Evolutionary conservation across 73 alveolate species (phyloP), one percentile per base, ranked within the genome.

Genomic region (Paramecium sexaurelia): DNA sequence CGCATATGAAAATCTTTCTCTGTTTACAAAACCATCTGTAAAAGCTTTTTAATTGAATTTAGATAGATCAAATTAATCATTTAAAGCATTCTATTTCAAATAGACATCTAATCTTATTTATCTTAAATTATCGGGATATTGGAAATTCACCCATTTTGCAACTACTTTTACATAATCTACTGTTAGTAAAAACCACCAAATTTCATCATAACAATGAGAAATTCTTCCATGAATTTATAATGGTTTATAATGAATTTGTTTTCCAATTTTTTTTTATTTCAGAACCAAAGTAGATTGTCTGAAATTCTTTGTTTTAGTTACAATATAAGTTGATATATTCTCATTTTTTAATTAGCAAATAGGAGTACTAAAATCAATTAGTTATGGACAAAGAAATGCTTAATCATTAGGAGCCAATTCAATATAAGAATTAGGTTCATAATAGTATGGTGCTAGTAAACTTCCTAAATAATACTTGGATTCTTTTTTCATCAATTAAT

Each of bases 191-290:
- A 66, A 66, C 37, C 83, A 66, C 83, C 83, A 66, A 4, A 66
- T 66, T 66, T 66, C 83, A 66, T 66, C 43, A 32, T 66, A 66
- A 26, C 83, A 66, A 66, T 66, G 83, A 11, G 26, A 32, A 66
- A 66, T 26, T 29, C 43, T 26, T 32, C 83, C 83, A 66, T 26
- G 20, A 3, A 29, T 29, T 66, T 66, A 66, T 32, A 66, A 66
- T 66, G 67, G 32, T 51, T 51, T n/a, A 20, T 51, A 51, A 51
- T 51, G 67, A 5, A 51, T 20, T 20, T 51, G 29, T 17, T 51
- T 51, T 17, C 67, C 67, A 51, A 51, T 51, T 7, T 51, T 51
- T 17, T 51, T 51, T 51, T 51, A 51, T 51, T 51, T 51, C 15
- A 51, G 29, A 17, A 51, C 67, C 67, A 51, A 51, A 17, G 67